Evolutionary conservation across 345 rosid genomes (phyloP).

Genomic region (Alliaria petiolata): DNA sequence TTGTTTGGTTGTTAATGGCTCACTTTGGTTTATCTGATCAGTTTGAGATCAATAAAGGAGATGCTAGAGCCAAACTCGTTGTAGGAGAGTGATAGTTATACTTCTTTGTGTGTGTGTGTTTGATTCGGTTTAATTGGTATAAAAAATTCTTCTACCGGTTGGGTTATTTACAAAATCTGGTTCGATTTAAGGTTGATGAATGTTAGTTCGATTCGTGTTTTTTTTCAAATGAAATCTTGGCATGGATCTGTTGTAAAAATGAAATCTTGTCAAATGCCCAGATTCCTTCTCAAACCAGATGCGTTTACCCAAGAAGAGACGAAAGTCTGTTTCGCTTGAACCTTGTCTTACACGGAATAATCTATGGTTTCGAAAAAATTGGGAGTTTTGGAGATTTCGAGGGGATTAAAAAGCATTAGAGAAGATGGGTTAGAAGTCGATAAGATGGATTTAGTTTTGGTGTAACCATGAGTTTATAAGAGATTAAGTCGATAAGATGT

Average conservation of each 20-base stretch:
- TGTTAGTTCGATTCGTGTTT: background rate
- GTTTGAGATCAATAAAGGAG: slow-evolving; percentile 51
- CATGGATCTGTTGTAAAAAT: no score
- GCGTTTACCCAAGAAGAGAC: no score
- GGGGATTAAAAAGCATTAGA: background rate
- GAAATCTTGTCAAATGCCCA: background rate
- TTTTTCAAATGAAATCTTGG: background rate
- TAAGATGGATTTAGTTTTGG: background rate
- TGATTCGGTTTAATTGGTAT: no score
- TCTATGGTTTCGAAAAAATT: background rate
- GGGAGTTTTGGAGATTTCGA: background rate
- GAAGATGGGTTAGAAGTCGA: background rate
- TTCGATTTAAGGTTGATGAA: background rate
- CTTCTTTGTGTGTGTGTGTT: background rate
- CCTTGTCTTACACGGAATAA: background rate
- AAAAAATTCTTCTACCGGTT: no score
- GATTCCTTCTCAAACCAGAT: background rate
- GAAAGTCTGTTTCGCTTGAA: background rate
- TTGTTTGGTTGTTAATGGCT: slow-evolving; percentile 41
- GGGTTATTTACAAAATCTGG: no score
- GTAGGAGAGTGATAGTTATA: no score
- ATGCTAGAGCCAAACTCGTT: slow-evolving; percentile 50
- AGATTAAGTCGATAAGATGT: background rate
- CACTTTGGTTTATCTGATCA: slow-evolving; percentile 43
- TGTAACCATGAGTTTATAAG: background rate